Conservation (phyloP, 306 rosid species). For the Albizia julibrissin region DNA sequence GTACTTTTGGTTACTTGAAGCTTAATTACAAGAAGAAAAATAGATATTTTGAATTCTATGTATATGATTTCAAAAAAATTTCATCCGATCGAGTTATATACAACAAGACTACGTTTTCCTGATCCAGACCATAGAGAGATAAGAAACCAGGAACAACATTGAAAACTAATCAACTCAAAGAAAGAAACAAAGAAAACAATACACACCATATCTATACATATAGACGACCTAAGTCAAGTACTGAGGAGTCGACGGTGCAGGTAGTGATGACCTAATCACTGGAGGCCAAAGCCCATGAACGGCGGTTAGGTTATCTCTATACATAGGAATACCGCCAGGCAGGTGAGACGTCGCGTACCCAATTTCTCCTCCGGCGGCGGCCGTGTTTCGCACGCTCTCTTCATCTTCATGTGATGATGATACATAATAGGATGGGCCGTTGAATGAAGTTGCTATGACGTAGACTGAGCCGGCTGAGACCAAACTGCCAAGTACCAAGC, state of each 20-base stretch:
- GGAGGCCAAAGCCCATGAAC: constrained; percentile 70
- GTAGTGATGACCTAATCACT: constrained; percentile 49
- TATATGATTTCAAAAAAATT: neutral
- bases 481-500: constrained; percentile 54
- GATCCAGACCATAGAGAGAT: neutral
- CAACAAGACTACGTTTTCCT: neutral
- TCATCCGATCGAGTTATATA: neutral
- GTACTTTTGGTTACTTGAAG: neutral
- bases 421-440: constrained; percentile 61
- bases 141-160: neutral
- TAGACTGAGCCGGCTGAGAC: constrained; percentile 61
- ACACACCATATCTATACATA: neutral
- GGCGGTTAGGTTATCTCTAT: constrained; percentile 44
- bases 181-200: neutral
- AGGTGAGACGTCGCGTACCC: constrained; percentile 39
- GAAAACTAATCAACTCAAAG: neutral
- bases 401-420: constrained; percentile 56
- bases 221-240: too few relatives aligned
- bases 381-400: constrained; percentile 35
- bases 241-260: constrained; percentile 44
- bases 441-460: constrained; percentile 66
- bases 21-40: neutral
- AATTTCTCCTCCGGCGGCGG: constrained; percentile 42
- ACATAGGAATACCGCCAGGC: constrained; percentile 53
- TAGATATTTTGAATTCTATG: too few relatives aligned